Evolutionary conservation across 2,329 filamentous ascomycete species (phyloP).

Genomic region (Didymella pinodella): DNA sequence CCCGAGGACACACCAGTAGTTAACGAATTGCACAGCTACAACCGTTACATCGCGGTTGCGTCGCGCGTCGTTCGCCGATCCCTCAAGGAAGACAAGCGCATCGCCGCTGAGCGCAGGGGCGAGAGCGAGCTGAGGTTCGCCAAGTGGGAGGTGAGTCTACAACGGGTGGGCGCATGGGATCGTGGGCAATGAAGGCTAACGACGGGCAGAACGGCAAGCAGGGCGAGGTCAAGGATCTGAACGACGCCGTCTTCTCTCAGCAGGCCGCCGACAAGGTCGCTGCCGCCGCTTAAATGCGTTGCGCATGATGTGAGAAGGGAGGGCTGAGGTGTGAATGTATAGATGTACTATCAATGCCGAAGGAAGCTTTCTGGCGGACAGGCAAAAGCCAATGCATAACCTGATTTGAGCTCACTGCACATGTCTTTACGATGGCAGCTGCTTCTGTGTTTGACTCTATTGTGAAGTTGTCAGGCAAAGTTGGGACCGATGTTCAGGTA

Average conservation of each 20-base stretch:
- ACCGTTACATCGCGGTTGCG: conserved; percentile 97
- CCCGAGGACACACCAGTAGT: conserved; percentile 32
- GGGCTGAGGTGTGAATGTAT: conserved; percentile 41
- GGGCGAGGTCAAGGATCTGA: conserved; percentile 80
- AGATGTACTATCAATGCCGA: conserved; percentile 49
- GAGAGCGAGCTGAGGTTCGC: conserved; percentile 88
- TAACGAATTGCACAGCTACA: conserved; percentile 75
- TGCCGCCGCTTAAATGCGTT: conserved; percentile 38
- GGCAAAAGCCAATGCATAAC: conserved; percentile 41
- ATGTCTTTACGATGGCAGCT: not conserved
- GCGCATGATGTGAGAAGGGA: conserved; percentile 14
- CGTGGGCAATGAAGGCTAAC: conserved; percentile 42
- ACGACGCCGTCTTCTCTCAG: conserved; percentile 59
- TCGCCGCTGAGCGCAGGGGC: conserved; percentile 86
- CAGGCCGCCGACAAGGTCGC: conserved; percentile 53
- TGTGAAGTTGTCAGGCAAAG: conserved; percentile 6
- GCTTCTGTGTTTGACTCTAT: conserved; percentile 18
- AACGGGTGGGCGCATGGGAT: conserved; percentile 15
- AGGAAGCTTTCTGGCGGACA: conserved; percentile 25
- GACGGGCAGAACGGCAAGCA: conserved; percentile 87
- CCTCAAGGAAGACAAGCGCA: conserved; percentile 92
- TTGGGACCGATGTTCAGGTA: conserved; percentile 11
- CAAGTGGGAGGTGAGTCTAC: conserved; percentile 87
- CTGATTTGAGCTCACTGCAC: conserved; percentile 32
- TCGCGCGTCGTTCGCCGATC: conserved; percentile 94